Percentiles rank a stretch among this genome's conserved stretches.
Conservation (phyloP, 805 yeast species). For the Nakazawaea pomicola region DNA sequence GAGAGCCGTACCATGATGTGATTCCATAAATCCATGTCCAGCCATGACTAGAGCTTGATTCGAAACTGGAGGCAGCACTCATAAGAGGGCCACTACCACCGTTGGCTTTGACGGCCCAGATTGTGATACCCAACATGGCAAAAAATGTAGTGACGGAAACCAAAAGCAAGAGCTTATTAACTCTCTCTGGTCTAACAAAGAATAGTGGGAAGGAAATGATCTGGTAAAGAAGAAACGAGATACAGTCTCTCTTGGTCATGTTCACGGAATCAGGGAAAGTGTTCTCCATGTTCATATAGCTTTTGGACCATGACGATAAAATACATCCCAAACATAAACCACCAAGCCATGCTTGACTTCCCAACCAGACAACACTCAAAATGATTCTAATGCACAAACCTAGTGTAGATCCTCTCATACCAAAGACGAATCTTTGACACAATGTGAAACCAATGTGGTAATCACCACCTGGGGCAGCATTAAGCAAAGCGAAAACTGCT, state of each 20-base stretch:
- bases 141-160: constrained; percentile 24
- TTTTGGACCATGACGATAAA: constrained; percentile 32
- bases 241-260: constrained; percentile 36
- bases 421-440: constrained; percentile 38
- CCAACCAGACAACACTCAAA: constrained; percentile 41
- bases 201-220: constrained; percentile 35
- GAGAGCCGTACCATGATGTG: constrained; percentile 32
- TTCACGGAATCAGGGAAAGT: constrained; percentile 32
- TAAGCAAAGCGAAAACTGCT: constrained; percentile 36
- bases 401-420: constrained; percentile 38
- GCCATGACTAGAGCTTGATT: constrained; percentile 16
- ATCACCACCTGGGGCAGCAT: constrained; percentile 42
- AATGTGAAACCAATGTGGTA: constrained; percentile 49
- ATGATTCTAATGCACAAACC: constrained; percentile 40
- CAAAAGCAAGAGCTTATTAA: constrained; percentile 15
- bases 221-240: constrained; percentile 41
- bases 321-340: constrained; percentile 36
- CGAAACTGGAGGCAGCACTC: constrained; percentile 21
- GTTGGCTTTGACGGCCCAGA: constrained; percentile 23
- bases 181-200: constrained; percentile 37
- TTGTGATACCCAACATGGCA: constrained; percentile 29
- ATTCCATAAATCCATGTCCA: constrained; percentile 41
- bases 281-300: constrained; percentile 33
- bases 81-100: constrained; percentile 29
- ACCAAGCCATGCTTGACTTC: constrained; percentile 42